These are phyloP conservation scores for Neofusicoccum cordaticola DNA, from an alignment of 2,329 filamentous ascomycete species.

Conservation along the genomic window DNA sequence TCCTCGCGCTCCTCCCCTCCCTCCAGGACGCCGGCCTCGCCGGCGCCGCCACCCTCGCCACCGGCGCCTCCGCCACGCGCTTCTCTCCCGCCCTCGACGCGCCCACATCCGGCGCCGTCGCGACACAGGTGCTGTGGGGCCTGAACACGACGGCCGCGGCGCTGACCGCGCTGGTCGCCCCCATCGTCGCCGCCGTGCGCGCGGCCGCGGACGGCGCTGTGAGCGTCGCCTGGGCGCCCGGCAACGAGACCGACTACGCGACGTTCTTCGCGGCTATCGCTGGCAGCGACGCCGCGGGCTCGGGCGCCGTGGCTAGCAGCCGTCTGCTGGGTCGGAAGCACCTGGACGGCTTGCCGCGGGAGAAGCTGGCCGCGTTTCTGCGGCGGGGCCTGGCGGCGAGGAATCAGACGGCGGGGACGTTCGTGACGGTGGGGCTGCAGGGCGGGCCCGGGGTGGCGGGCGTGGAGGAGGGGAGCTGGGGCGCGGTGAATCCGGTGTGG, in stretches of 20 bases:
- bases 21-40: too few species aligned
- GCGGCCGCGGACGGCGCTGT: slow-evolving; percentile 10
- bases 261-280: slow-evolving; percentile 31
- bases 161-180: slow-evolving; percentile 22
- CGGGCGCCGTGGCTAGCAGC: slow-evolving; percentile 30
- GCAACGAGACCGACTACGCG: slow-evolving; percentile 27
- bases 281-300: slow-evolving; percentile 28
- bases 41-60: too few species aligned
- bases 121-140: slow-evolving; percentile 28
- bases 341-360: slow-evolving; percentile 25
- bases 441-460: slow-evolving; percentile 28
- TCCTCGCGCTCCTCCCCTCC: too few species aligned
- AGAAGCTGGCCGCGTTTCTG: slow-evolving; percentile 9
- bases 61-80: too few species aligned
- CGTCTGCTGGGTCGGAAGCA: slow-evolving; percentile 36
- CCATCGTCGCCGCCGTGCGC: slow-evolving; percentile 15
- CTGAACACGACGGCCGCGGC: slow-evolving; percentile 26
- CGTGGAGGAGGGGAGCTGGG: slow-evolving; percentile 26
- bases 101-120: slow-evolving; percentile 27
- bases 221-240: slow-evolving; percentile 14
- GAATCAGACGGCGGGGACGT: slow-evolving; percentile 23
- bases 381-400: slow-evolving; percentile 21
- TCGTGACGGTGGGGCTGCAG: slow-evolving; percentile 28
- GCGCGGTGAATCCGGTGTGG: slow-evolving; percentile 33
- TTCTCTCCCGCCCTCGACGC: slow-evolving; percentile 34